Conservation (phyloP, 2,329 filamentous ascomycete genomes). For the Tricladium varicosporioides region DNA sequence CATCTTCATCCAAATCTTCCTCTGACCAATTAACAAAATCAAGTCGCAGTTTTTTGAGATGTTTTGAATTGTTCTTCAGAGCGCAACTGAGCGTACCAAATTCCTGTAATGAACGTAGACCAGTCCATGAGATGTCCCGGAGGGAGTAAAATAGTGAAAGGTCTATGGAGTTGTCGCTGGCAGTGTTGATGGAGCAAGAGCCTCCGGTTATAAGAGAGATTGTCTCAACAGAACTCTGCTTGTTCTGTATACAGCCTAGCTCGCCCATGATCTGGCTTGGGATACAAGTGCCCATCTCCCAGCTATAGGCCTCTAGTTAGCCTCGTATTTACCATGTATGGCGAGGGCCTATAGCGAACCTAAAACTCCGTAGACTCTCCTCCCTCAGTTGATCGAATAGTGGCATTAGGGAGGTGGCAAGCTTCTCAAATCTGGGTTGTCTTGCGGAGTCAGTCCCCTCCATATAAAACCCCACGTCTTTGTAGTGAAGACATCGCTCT, state of each 20-base stretch:
- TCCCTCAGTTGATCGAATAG: not conserved
- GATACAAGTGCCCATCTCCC: too few species aligned
- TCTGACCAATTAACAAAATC: not conserved
- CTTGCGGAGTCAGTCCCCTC: not conserved
- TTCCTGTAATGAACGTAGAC: not conserved
- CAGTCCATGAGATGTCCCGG: conserved; percentile 1
- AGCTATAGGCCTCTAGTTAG: too few species aligned
- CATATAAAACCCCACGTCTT: not conserved
- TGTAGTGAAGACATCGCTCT: not conserved
- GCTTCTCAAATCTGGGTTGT: not conserved
- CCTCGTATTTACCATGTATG: not conserved
- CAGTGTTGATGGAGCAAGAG: not conserved
- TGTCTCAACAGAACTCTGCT: too few species aligned
- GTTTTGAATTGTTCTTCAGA: not conserved
- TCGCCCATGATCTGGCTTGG: too few species aligned
- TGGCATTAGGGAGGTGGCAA: not conserved
- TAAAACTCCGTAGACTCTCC: not conserved
- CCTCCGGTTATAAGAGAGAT: too few species aligned
- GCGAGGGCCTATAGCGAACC: not conserved
- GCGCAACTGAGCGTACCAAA: not conserved
- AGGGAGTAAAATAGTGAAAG: not conserved
- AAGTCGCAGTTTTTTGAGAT: not conserved
- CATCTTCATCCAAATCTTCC: too few species aligned
- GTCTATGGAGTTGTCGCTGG: not conserved
- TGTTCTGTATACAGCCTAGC: too few species aligned